phyloP scores from a whole-genome alignment of 495 filamentous ascomycete genomes.

The Tuber umbilicatum region DNA sequence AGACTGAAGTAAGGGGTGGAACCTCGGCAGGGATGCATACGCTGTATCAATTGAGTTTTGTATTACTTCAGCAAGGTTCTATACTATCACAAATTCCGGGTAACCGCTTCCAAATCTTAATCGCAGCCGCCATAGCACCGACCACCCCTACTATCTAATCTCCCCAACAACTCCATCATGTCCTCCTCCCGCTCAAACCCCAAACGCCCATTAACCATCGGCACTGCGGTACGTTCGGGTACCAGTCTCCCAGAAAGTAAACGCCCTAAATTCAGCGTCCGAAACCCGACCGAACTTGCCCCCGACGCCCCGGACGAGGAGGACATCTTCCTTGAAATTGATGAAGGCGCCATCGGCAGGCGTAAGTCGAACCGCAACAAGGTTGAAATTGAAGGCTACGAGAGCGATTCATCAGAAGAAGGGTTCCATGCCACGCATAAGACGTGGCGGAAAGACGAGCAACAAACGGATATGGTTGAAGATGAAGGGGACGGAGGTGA shows the following conservation, averaged over 20 bases:
- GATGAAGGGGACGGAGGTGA: conserved; percentile 60
- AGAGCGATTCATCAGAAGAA: conserved; percentile 89
- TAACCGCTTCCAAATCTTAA: neutral
- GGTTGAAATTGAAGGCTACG: conserved; percentile 93
- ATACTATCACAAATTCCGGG: neutral
- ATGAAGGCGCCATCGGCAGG: conserved; percentile 80
- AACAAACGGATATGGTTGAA: conserved; percentile 51
- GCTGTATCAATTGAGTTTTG: too few species aligned
- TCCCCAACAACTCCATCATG: conserved; percentile 49
- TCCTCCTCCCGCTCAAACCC: conserved; percentile 70
- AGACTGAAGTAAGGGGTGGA: too few species aligned
- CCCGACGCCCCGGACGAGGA: conserved; percentile 53
- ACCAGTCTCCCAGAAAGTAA: conserved; percentile 56
- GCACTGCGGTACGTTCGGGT: conserved; percentile 59
- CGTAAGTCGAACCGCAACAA: conserved; percentile 78
- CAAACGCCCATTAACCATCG: conserved; percentile 63
- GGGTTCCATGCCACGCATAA: conserved; percentile 59
- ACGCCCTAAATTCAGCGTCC: conserved; percentile 77
- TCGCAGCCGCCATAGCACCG: neutral
- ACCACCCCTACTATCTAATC: neutral
- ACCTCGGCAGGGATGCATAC: too few species aligned
- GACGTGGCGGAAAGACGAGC: conserved; percentile 44
- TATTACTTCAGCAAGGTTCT: too few species aligned
- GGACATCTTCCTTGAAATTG: conserved; percentile 75
- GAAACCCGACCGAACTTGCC: conserved; percentile 85